Base-by-base conservation (phyloP, 2,329 filamentous ascomycete species). In the Neonectria ditissima region DNA sequence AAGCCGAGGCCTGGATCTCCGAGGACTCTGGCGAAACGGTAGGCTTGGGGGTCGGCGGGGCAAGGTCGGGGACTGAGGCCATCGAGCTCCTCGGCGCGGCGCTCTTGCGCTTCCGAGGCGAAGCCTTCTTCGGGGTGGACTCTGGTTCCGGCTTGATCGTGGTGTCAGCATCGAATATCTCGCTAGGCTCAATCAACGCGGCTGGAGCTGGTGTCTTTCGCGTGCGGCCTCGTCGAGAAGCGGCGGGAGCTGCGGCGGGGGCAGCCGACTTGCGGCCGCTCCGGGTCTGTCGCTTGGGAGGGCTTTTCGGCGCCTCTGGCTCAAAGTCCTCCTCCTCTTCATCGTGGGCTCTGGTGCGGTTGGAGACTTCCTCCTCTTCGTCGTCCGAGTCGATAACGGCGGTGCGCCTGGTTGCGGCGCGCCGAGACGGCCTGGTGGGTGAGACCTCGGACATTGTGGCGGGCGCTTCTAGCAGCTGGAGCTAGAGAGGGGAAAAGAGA, bases 341-440 rank as follows among this genome's bases (percentile, higher is more conserved):
- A 28, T 91, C 86, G 16, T 87, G 83, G 63, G 74, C 77, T 47
- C 70, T 81, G 55, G 87, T 84, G 73, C 87, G 83, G 66, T 85
- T 82, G 71, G 87, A 82, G 41, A 84, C 79, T 58, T 88, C 83
- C 67, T 91, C 88, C 60, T 93, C 92, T 60, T 93, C 92, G 62
- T 97, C 93, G 44, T 95, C 93, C 9, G 90, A 93, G 69, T 97
- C 93, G 63, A 94, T 82, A 51, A 97, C 85, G 54, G 91, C 87
- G 71, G 89, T 91, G 72, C 91, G 89, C 75, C 93, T 87, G 55
- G 91, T 79, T 39, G 81, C 77, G 75, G 81, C 77, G 75, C 79
- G 79, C 73, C 80, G 73, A 57, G 79, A 74, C 53, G 78, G 75
- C 59, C 80, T 80, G 56, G 81, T 76, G 48, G 76, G 73, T 41